Evolutionary conservation across 2,329 filamentous ascomycete species (phyloP), one percentile per base, ranked within the genome.

Genomic region (Penicillium expansum): DNA sequence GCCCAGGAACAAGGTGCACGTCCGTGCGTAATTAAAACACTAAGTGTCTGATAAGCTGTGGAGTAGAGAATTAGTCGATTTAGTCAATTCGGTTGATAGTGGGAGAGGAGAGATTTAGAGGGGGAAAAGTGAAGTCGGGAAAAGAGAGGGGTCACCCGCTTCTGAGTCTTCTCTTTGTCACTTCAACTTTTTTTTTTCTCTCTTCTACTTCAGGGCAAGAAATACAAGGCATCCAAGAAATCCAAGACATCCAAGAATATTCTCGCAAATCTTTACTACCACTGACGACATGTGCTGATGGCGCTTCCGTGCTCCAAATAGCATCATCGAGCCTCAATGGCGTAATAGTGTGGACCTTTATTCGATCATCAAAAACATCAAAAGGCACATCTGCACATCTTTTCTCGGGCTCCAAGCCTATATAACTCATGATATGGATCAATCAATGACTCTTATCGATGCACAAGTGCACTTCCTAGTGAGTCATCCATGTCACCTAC

Each of bases 21-120:
- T 51, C 63, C 61, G 62, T 63, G 58, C 58, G 42, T 22, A 47
- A 33, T 44, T 29, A 29, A 47, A 32, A 18, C n/a, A 9, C 5
- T 29, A 29, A 29, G 18, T 20, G 29, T 55, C 66, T 66, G 64
- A 69, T 72, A 65, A 71, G 69, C 56, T 74, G 74, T 38, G 72
- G 77, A 37, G 55, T 64, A 27, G 20, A 55, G 57, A 56, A 47
- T 45, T 30, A n/a, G n/a, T n/a, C n/a, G n/a, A n/a, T n/a, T n/a
- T n/a, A 45, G 43, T 45, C 29, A 22, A 16, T 6, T n/a, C 13
- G 1, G 10, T 24, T 3, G 62, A 66, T 62, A 66, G 45, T n/a
- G 9, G 4, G 37, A 51, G n/a, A n/a, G n/a, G n/a, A n/a, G n/a
- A 39, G 50, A 38, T 9, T 16, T 7, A 16, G 35, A 38, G 49